phyloP scores from a whole-genome alignment of 768 basidiomycete genomes.

The Zangia roseola region DNA sequence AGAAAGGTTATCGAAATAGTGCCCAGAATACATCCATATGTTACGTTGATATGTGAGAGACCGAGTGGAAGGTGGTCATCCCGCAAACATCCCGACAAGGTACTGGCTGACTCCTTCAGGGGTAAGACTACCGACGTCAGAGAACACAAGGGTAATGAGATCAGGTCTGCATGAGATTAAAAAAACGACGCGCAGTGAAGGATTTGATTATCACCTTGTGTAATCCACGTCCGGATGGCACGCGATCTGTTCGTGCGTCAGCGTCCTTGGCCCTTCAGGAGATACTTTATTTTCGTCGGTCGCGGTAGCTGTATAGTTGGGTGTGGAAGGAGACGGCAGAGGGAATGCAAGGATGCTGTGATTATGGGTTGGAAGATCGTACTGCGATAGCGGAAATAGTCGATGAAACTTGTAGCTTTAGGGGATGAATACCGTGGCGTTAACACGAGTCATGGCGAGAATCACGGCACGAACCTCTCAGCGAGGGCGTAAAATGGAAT shows the following conservation, averaged over 20 bases:
- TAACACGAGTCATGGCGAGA: slow-evolving; percentile 17
- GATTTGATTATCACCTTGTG: slow-evolving; percentile 60
- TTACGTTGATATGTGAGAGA: neutral
- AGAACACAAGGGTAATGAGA: slow-evolving; percentile 90
- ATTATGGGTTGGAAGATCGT: slow-evolving; percentile 83
- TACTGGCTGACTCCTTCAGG: slow-evolving; percentile 95
- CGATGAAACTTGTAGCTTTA: slow-evolving; percentile 95
- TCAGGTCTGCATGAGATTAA: slow-evolving; percentile 63
- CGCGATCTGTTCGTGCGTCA: slow-evolving; percentile 81
- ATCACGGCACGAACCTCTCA: slow-evolving; percentile 60
- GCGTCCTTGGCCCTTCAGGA: slow-evolving; percentile 29
- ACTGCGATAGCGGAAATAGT: slow-evolving; percentile 89
- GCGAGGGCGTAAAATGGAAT: slow-evolving; percentile 97
- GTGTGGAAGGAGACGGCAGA: slow-evolving; percentile 26
- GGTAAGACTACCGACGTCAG: slow-evolving; percentile 90
- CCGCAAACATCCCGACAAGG: slow-evolving; percentile 92
- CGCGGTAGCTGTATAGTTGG: neutral
- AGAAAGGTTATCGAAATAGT: slow-evolving; percentile 39
- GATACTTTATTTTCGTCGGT: slow-evolving; percentile 3
- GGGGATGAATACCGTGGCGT: slow-evolving; percentile 23
- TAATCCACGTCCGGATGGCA: slow-evolving; percentile 91
- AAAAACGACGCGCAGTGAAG: slow-evolving; percentile 8
- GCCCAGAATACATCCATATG: slow-evolving; percentile 8
- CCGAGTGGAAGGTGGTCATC: slow-evolving; percentile 36
- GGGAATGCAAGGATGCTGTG: slow-evolving; percentile 73